Base-by-base conservation (phyloP, 2,329 filamentous ascomycete species). In the Ilyonectria destructans region DNA sequence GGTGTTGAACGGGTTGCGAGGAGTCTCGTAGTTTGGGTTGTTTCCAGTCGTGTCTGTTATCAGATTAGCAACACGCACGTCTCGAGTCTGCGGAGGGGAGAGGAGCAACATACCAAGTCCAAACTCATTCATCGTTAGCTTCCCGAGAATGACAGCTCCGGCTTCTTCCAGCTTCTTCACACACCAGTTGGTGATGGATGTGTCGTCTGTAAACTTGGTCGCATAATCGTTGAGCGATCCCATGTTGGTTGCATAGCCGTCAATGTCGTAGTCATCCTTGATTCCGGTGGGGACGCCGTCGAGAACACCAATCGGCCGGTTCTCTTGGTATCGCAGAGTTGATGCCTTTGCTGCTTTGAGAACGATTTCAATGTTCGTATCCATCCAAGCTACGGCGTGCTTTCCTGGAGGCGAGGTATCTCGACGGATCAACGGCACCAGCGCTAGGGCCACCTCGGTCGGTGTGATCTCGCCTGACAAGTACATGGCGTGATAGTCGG, bases 201-300 rank as follows among this genome's bases (percentile, higher is more conserved):
- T 73, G 15, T 79, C 78, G 1, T 86, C 77, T 1, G 70, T 62
- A 6, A 82, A 81, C 10, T 83, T 77, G 8, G 85, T 81, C 1
- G 86, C 89, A 74, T 90, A 92, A 75, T 92, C 88, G 69, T 89
- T 83, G 37, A 83, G 84, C 10, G 89, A 90, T 8, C 91, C 91
- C 48, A 93, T 84, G 12, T 85, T 91, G 46, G 89, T 91, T 49
- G 85, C 85, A 78, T 96, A 95, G 1, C 92, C 93, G n/a, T 89
- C 88, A 26, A 96, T 81, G 77, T 94, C 90, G 57, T 93, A 89
- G 77, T 95, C 92, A 74, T 95, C 93, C 81, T 95, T 95, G 57
- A 94, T 87, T 0, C 89, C 91, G 6, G 94, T 88, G 0, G 92
- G 93, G 0, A 95, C 87, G 8, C 93, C 93, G 73, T 95, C 93